Percentiles rank a stretch among this genome's conserved stretches.
phyloP scores from a whole-genome alignment of 225 moss, liverwort and hornwort species.

The Rhytidiadelphus loreus region DNA sequence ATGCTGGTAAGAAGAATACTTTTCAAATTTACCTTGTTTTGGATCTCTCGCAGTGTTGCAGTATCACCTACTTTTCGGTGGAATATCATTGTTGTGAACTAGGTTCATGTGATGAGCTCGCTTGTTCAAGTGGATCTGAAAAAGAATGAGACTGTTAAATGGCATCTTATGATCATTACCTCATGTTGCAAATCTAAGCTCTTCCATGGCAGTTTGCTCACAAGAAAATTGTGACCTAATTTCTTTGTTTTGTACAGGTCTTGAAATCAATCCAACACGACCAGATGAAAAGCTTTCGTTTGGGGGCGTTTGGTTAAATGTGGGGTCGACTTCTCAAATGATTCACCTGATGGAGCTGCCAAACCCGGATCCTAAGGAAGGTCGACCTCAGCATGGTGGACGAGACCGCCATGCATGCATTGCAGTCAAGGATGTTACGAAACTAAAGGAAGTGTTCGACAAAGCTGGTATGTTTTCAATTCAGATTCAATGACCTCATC shows the following conservation, averaged over 20 bases:
- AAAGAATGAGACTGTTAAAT: neutral
- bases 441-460: conserved; percentile 50
- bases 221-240: neutral
- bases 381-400: conserved; percentile 79
- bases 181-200: neutral
- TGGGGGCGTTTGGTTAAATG: conserved; percentile 82
- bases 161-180: neutral
- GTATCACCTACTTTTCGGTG: neutral
- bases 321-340: conserved; percentile 70
- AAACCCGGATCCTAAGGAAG: conserved; percentile 72
- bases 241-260: conserved; percentile 21
- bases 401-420: conserved; percentile 89
- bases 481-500: neutral
- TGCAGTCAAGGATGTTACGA: conserved; percentile 53
- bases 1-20: neutral
- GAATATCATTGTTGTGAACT: neutral
- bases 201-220: neutral
- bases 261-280: conserved; percentile 62
- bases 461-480: conserved; percentile 57
- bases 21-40: neutral
- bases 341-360: conserved; percentile 97
- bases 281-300: conserved; percentile 75
- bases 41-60: neutral
- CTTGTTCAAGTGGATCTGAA: neutral
- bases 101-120: neutral